These are phyloP conservation scores for Fistulinella prunicolor DNA, from an alignment of 768 basidiomycete species.

Conservation along the genomic window DNA sequence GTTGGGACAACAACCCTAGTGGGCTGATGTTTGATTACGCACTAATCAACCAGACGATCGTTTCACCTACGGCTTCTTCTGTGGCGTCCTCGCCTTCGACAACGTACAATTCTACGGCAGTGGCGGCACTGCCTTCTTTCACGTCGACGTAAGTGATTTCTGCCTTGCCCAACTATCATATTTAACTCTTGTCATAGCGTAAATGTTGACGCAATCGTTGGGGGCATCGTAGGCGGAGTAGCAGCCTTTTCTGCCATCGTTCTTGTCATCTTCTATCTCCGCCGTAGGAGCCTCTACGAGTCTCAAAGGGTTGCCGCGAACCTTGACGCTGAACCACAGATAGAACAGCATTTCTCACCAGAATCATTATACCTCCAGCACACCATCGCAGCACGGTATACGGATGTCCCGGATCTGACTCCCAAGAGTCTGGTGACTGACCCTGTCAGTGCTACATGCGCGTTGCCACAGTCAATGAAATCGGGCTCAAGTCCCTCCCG, in stretches of 20 bases:
- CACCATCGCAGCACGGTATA: background rate
- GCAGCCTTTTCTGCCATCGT: slow-evolving; percentile 3
- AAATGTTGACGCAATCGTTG: slow-evolving; percentile 9
- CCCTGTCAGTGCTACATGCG: background rate
- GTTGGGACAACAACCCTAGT: slow-evolving; percentile 13
- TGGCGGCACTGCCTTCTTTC: background rate
- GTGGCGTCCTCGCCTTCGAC: background rate
- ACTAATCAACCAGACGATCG: slow-evolving; percentile 13
- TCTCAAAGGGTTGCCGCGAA: background rate
- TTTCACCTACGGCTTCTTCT: slow-evolving; percentile 2
- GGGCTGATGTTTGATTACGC: slow-evolving; percentile 21
- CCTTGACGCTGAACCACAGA: background rate
- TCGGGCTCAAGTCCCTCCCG: background rate
- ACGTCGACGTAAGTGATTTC: background rate
- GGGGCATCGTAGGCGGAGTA: slow-evolving; percentile 13
- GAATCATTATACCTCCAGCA: background rate
- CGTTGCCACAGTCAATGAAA: background rate
- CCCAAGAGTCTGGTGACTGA: background rate
- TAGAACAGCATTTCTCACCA: slow-evolving; percentile 3
- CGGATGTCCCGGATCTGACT: background rate
- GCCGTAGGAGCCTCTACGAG: background rate
- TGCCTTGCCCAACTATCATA: too few species aligned
- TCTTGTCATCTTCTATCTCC: slow-evolving; percentile 2
- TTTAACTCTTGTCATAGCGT: slow-evolving; percentile 1
- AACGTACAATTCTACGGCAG: background rate